Conservation (phyloP, 1,284 basidiomycete species). For the Trametes pubescens region DNA sequence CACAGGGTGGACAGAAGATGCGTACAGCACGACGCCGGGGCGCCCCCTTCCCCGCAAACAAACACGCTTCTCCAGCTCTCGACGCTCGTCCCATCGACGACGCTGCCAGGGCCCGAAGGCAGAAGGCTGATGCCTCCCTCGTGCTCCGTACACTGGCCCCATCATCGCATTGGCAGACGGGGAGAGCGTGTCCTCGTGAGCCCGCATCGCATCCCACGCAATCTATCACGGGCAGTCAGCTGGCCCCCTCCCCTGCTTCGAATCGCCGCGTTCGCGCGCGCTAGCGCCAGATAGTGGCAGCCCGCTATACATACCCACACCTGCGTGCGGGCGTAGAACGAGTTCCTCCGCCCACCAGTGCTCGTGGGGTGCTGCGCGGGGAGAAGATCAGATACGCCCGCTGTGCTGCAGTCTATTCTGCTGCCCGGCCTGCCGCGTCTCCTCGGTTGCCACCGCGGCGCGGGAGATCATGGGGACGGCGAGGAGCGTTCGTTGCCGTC, state of each 20-base stretch:
- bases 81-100: too few species aligned
- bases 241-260: constrained; percentile 4
- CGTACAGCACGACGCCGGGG: neutral
- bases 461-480: neutral
- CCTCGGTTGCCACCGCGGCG: neutral
- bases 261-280: too few species aligned
- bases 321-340: neutral
- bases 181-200: constrained; percentile 6
- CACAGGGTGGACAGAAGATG: neutral
- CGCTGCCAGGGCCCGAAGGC: constrained; percentile 1
- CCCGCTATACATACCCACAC: constrained; percentile 1
- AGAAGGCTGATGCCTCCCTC: constrained; percentile 1
- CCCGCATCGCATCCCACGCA: constrained; percentile 11
- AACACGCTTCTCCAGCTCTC: neutral
- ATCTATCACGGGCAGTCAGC: constrained; percentile 16
- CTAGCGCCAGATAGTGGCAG: neutral
- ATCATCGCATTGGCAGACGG: neutral
- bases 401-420: neutral
- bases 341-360: neutral
- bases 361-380: constrained; percentile 7
- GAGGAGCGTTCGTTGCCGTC: neutral
- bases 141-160: neutral
- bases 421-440: neutral
- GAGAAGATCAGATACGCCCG: constrained; percentile 10
- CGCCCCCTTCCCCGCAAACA: too few species aligned